These are phyloP conservation scores for Colletotrichum sp. DNA, from an alignment of 2,329 filamentous ascomycete species.

Conservation along the genomic window DNA sequence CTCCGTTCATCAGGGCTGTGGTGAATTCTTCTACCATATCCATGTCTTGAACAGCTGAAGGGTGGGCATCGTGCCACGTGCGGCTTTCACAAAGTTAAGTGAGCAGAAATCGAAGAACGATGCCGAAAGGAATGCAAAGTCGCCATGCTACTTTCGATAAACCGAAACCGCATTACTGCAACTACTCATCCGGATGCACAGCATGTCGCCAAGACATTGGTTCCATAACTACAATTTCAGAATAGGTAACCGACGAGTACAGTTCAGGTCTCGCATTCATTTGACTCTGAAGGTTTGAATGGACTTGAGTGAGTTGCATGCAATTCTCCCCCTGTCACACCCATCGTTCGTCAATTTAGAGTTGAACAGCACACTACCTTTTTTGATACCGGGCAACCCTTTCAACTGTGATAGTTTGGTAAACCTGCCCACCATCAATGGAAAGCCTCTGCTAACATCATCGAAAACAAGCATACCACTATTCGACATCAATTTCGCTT, in stretches of 20 bases:
- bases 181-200: not conserved
- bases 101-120: not conserved
- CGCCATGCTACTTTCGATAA: not conserved
- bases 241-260: not conserved
- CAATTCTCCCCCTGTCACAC: not conserved
- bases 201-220: not conserved
- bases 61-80: not conserved
- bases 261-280: not conserved
- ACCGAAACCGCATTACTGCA: not conserved
- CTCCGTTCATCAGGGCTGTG: not conserved
- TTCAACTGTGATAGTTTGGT: not conserved
- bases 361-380: slow-evolving; percentile 5
- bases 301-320: not conserved
- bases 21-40: not conserved
- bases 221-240: not conserved
- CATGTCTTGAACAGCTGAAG: not conserved
- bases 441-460: not conserved
- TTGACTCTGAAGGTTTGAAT: not conserved
- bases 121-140: not conserved
- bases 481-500: not conserved
- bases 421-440: not conserved
- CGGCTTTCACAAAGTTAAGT: not conserved
- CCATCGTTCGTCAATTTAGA: not conserved
- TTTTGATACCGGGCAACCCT: not conserved
- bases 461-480: not conserved